Percentiles rank a stretch among this genome's conserved stretches.
Evolutionary conservation across 2,329 filamentous ascomycete species (phyloP).

Genomic region (Ascochyta lentis): DNA sequence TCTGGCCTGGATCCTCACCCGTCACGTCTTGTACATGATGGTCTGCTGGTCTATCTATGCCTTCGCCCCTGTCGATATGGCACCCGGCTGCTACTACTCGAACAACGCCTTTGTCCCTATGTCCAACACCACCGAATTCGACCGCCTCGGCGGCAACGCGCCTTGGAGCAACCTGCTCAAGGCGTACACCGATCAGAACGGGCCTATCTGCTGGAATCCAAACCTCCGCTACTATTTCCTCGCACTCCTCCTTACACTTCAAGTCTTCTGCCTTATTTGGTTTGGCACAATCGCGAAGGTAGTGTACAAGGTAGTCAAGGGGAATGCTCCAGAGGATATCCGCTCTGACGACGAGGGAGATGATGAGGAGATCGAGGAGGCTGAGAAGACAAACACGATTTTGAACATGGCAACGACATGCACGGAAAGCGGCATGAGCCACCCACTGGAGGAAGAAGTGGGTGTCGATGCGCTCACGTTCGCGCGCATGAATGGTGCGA

Average conservation of each 20-base stretch:
- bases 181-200: slow-evolving; percentile 74
- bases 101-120: slow-evolving; percentile 63
- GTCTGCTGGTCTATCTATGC: slow-evolving; percentile 84
- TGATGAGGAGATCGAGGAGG: slow-evolving; percentile 58
- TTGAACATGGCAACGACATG: slow-evolving; percentile 39
- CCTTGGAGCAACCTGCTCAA: slow-evolving; percentile 69
- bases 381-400: slow-evolving; percentile 26
- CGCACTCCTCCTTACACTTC: slow-evolving; percentile 75
- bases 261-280: slow-evolving; percentile 84
- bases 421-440: slow-evolving; percentile 38
- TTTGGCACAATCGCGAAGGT: slow-evolving; percentile 88
- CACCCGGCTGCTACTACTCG: slow-evolving; percentile 72
- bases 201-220: slow-evolving; percentile 79
- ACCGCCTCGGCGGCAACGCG: slow-evolving; percentile 50
- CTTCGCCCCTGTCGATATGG: slow-evolving; percentile 67
- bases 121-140: slow-evolving; percentile 56
- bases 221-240: slow-evolving; percentile 80
- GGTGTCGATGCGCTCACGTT: slow-evolving; percentile 75
- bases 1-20: slow-evolving; percentile 79
- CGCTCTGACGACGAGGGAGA: slow-evolving; percentile 86
- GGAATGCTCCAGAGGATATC: slow-evolving; percentile 80
- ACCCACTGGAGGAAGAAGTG: slow-evolving; percentile 73
- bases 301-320: slow-evolving; percentile 78
- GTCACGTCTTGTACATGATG: slow-evolving; percentile 79
- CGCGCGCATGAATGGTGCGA: slow-evolving; percentile 53